phyloP scores from a whole-genome alignment of 1,139 yeast genomes.

The Geotrichum macrosporum region DNA sequence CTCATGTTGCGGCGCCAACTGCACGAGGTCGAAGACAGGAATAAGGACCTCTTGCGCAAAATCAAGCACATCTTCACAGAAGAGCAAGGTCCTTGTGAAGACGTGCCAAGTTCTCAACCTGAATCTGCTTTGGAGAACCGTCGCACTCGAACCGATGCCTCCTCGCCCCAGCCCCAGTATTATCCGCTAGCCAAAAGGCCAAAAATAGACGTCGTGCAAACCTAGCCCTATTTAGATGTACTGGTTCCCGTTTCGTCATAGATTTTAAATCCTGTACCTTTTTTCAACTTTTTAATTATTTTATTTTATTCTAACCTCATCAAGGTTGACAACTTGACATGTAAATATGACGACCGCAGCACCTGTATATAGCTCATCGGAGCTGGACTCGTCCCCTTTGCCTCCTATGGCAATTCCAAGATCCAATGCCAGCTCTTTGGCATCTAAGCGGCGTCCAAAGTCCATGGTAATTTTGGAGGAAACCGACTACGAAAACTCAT shows the following conservation, averaged over 20 bases:
- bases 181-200: no score
- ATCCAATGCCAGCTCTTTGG: background rate
- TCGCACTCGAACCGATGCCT: no score
- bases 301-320: no score
- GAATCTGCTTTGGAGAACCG: background rate
- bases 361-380: background rate
- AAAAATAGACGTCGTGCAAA: no score
- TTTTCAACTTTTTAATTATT: no score
- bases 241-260: no score
- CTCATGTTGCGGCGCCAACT: constrained; percentile 22
- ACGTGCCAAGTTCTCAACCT: no score
- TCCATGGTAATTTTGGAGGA: constrained; percentile 5
- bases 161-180: no score
- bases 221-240: no score
- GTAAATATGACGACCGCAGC: background rate
- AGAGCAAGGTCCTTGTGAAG: background rate
- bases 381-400: background rate
- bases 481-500: background rate
- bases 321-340: no score
- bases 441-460: background rate
- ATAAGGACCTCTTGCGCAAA: constrained; percentile 7
- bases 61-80: constrained; percentile 3
- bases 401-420: background rate
- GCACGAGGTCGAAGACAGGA: constrained; percentile 16
- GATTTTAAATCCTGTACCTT: no score